Evolutionary conservation across 2,329 filamentous ascomycete genomes (phyloP).

Genomic region (Colletotrichum neosansevieriae): DNA sequence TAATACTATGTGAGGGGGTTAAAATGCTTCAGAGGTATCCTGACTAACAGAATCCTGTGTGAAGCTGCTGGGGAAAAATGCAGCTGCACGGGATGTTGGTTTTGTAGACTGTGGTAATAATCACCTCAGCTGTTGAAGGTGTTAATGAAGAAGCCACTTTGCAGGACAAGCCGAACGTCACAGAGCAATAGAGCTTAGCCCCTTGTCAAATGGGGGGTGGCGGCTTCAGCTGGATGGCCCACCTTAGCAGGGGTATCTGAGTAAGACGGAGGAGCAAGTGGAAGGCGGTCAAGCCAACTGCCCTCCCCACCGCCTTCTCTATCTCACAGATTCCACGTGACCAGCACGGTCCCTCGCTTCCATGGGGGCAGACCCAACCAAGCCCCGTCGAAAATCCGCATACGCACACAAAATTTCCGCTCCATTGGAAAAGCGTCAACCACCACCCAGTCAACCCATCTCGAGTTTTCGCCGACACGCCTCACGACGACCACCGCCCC

Average conservation of each 20-base stretch:
- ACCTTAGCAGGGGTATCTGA: no score
- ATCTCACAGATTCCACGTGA: neutral
- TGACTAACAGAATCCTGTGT: slow-evolving; percentile 21
- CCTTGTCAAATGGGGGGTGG: neutral
- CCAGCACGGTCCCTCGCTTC: slow-evolving; percentile 23
- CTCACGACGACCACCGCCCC: slow-evolving; percentile 43
- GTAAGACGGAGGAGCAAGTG: no score
- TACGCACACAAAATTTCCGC: slow-evolving; percentile 41
- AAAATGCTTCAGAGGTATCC: neutral
- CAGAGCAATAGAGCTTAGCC: slow-evolving; percentile 23
- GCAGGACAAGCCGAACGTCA: slow-evolving; percentile 42
- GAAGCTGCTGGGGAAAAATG: slow-evolving; percentile 23
- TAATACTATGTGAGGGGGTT: slow-evolving; percentile 14
- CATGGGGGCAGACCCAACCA: slow-evolving; percentile 36
- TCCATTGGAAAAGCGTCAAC: slow-evolving; percentile 19
- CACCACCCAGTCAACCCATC: slow-evolving; percentile 38
- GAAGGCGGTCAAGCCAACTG: no score
- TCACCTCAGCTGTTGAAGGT: slow-evolving; percentile 43
- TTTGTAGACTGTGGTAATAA: slow-evolving; percentile 48
- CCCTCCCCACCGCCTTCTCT: no score
- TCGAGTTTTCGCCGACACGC: slow-evolving; percentile 33
- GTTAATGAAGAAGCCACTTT: slow-evolving; percentile 52
- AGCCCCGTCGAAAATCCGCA: slow-evolving; percentile 28
- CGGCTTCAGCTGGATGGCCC: no score
- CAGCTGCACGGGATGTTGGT: slow-evolving; percentile 11